A percentile compares a stretch with the other conserved stretches of the same genome.
phyloP scores from a whole-genome alignment of 192 early-diverging fungal genomes.

The Umbelopsis isabellina region DNA sequence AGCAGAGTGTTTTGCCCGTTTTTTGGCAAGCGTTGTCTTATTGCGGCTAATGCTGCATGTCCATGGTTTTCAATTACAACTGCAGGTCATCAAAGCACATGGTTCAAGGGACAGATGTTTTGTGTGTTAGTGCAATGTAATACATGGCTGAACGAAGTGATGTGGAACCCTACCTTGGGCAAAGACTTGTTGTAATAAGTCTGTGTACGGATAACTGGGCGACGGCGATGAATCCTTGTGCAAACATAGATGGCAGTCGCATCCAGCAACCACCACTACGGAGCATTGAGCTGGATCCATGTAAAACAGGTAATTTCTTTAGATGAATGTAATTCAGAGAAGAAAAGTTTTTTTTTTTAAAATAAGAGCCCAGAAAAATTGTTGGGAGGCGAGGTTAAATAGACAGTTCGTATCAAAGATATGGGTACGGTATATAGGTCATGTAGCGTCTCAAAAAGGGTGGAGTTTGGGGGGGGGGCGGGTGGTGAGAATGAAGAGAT shows the following conservation, averaged over 20 bases:
- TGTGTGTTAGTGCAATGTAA: neutral
- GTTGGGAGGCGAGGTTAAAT: neutral
- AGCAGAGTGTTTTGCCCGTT: slow-evolving; percentile 16
- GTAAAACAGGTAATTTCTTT: neutral
- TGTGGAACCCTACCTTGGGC: neutral
- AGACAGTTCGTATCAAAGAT: neutral
- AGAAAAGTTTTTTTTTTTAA: too few species aligned
- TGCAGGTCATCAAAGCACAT: neutral
- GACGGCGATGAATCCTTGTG: neutral
- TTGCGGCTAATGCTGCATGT: neutral
- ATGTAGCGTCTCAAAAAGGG: neutral
- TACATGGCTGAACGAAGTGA: neutral
- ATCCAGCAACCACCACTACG: slow-evolving; percentile 17
- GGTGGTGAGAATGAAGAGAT: neutral
- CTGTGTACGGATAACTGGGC: neutral
- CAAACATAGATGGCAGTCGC: slow-evolving; percentile 18
- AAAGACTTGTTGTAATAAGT: slow-evolving; percentile 20
- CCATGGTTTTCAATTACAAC: slow-evolving; percentile 23
- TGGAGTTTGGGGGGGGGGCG: too few species aligned
- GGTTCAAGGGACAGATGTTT: neutral
- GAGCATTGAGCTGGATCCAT: slow-evolving; percentile 24
- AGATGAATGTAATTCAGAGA: neutral
- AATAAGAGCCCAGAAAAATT: neutral
- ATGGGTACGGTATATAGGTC: neutral
- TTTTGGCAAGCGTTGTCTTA: slow-evolving; percentile 14